A percentile compares a stretch with the other conserved stretches of the same genome.
Conservation (phyloP, 169 alveolate genomes). For the Plasmodium sp. region DNA sequence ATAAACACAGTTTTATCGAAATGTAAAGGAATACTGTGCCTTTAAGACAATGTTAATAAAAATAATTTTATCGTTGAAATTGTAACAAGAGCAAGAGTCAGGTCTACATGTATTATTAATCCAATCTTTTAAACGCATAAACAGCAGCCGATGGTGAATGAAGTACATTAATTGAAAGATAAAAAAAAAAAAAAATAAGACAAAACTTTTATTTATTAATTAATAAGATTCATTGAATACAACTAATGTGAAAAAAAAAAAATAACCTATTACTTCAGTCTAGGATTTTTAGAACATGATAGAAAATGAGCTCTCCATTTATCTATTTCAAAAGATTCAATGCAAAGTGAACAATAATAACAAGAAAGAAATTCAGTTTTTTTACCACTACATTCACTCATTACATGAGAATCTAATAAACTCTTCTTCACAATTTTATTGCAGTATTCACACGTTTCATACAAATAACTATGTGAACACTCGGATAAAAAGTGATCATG, state of each 20-base stretch:
- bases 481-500: conserved; percentile 72
- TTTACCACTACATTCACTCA: conserved; percentile 63
- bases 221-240: background rate
- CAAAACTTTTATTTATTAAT: background rate
- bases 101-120: background rate
- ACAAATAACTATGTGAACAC: conserved; percentile 72
- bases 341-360: conserved; percentile 71
- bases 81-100: background rate
- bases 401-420: conserved; percentile 63
- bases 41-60: conserved; percentile 21
- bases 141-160: conserved; percentile 1
- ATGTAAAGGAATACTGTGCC: background rate
- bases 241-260: conserved; percentile 1
- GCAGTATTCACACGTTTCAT: conserved; percentile 67
- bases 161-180: conserved; percentile 10
- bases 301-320: conserved; percentile 69
- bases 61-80: background rate
- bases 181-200: background rate
- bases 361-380: conserved; percentile 67
- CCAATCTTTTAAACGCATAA: conserved; percentile 3
- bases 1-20: background rate
- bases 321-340: conserved; percentile 70
- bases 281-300: conserved; percentile 72
- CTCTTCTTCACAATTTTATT: conserved; percentile 45
- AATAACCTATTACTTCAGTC: background rate